Evolutionary conservation across 176 grass and related monocot species (phyloP), one percentile per base, ranked within the genome.

Genomic region (Canna indica): DNA sequence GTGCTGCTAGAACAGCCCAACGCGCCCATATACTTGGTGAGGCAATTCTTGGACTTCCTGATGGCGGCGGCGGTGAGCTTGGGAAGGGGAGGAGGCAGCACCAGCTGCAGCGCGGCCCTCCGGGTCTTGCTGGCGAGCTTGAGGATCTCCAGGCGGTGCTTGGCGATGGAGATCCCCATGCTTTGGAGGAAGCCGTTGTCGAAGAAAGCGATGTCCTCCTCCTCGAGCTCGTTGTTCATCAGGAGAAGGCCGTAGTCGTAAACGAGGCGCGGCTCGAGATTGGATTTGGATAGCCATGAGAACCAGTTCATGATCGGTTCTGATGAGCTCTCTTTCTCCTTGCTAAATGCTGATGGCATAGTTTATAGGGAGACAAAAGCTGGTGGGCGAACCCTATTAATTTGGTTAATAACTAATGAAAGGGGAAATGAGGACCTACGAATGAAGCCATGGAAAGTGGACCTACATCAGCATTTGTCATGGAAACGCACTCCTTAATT

Each of bases 111-210:
- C n/a, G n/a, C n/a, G n/a, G n/a, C n/a, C n/a, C n/a, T n/a, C n/a
- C n/a, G n/a, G n/a, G 20, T 78, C 25, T 41, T 85, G 24, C 68
- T 57, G 38, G 82, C 75, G 75, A 91, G 82, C 47, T 85, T 90
- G 78, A 95, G 87, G 82, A 95, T 95, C 68, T 88, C 71, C 67
- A 90, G 77, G 57, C 91, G 78, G 79, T 95, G 91, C 80, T 91
- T 95, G 80, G 91, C 87, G 47, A 95, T 59, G 80, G 85, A 18
- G 68, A 95, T 80, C 75, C 91, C 91, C 87, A 95, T 91, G 85
- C 64, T 78, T 57, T 77, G 75, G 76, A 95, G 85, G 80, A 90
- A 83, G 8, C 75, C 82, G 78, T 95, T 84, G 77, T 95, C 81
- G 57, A 95, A 83, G 75, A 85, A 82, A 26, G 78, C 73, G 4